Evolutionary conservation across 805 yeast genomes (phyloP), one percentile per base, ranked within the genome.

Genomic region (Monosporozyma siamensis): DNA sequence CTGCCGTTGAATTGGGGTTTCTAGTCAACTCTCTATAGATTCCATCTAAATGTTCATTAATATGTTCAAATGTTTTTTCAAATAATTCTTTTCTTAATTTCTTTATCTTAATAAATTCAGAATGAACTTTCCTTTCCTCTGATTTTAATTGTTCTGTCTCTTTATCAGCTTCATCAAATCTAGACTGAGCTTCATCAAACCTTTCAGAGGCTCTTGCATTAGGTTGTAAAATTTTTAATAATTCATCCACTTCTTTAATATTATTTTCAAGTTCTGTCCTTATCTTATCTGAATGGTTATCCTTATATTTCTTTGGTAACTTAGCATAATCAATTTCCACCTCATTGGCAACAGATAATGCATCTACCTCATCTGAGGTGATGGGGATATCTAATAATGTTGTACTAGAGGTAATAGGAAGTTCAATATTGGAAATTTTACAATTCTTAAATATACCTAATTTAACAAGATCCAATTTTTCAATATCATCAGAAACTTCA

Each of bases 11-110:
- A 34, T 52, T 48, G 12, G 61, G 64, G 35, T 62, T 56, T 49
- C 75, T 80, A 0, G 97, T 92, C 40, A 92, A 69, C 53, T 89
- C 97, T 55, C 88, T 82, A 62, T 90, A 92, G 8, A 87, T 79
- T 0, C 67, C 64, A 57, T 85, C 94, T 49, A 92, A 82, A 43
- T 74, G 71, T 2, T 68, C 70, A 4, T 90, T 75, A 25, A 90
- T 80, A 53, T 82, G 87, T n/a, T 75, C 71, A 53, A 82, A 88
- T 0, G 95, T 90, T 31, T 70, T 68, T 63, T 75, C 78, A 61
- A 90, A 92, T 25, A 64, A 52, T 6, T 74, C 74, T 44, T 71
- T 74, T 49, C 98, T 75, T 44, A 69, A 64, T 5, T 65, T 65
- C 51, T 77, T 81, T 15, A 88, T 68, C 4, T 66, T 72, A 31